Conservation (phyloP, 345 rosid genomes). For the Brassica juncea region DNA sequence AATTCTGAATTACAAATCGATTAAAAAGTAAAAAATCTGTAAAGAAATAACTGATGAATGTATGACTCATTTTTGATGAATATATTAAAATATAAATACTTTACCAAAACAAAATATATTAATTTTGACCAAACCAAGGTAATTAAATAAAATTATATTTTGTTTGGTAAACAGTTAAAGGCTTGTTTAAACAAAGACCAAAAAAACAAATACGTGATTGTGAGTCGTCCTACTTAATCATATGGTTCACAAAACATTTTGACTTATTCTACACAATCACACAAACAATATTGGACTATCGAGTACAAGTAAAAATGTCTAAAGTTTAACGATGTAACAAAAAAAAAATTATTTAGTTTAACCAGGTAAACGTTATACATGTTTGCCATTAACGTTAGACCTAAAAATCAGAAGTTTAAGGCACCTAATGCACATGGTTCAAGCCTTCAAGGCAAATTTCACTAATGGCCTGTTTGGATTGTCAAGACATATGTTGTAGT, state of each 20-base stretch:
- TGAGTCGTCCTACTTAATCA: neutral
- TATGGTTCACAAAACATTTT: neutral
- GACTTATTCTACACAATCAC: neutral
- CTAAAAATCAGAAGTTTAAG: neutral
- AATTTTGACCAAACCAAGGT: neutral
- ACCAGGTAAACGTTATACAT: neutral
- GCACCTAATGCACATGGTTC: slow-evolving; percentile 2
- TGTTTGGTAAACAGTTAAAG: neutral
- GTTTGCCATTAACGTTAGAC: neutral
- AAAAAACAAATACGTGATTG: neutral
- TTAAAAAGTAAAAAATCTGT: neutral
- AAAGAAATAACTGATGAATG: neutral
- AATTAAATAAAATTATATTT: neutral
- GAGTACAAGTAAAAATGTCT: neutral
- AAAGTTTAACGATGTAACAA: neutral
- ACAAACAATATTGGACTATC: neutral
- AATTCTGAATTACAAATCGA: neutral
- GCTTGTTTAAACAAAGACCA: neutral
- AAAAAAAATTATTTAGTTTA: neutral
- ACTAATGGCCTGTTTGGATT: neutral
- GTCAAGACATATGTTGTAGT: neutral
- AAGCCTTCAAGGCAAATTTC: slow-evolving; percentile 1
- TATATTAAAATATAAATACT: neutral
- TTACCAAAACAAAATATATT: neutral
- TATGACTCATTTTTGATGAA: neutral